Evolutionary conservation across 352 stramenopile genomes (phyloP), one percentile per base, ranked within the genome.

Genomic region (Globisporangium rhizosaccharum): DNA sequence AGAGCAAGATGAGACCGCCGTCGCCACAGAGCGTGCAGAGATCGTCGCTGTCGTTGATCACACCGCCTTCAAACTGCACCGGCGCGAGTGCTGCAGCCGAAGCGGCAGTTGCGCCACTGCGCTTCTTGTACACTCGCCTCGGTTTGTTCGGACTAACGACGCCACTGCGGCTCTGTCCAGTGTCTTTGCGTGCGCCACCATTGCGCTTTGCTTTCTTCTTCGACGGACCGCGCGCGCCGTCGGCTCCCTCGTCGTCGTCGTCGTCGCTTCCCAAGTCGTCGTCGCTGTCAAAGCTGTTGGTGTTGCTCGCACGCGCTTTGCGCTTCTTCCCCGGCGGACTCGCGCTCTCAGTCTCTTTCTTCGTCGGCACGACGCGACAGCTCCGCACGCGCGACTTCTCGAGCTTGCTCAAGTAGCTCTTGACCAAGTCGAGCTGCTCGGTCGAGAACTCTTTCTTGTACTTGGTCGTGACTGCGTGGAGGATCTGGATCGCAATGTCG

Each of bases 1-100:
- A 98, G 17, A 97, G 62, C 15, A 98, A 67, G 51, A 97, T 94
- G 39, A 97, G 63, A 0, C 92, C 92, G 14, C 92, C 92, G 50
- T 98, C 92, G 11, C 90, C 87, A 48, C 92, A 98, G 17, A 97
- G 62, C 41, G 88, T 94, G 65, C 92, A 98, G 57, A 98, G 62
- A 61, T 97, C 91, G 58, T 94, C 86, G 56, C 88, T 95, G 53
- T 90, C 82, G 63, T 96, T 91, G 59, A 89, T 88, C 30, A 75
- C 71, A 9, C 74, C 76, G 20, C 68, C 72, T 55, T 86, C 67
- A 42, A 88, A 87, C 46, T 72, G 57, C 37, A 71, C 57, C 36
- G 64, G 50, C 2, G 36, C 39, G 18, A 55, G 60, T 14, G 25
- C 17, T 14, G 18, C 20, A 17, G 36, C 20, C 3, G 23, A 20